Percentiles rank a stretch among this genome's conserved stretches.
phyloP scores from a whole-genome alignment of 2,329 filamentous ascomycete species.

The Claviceps paspali region DNA sequence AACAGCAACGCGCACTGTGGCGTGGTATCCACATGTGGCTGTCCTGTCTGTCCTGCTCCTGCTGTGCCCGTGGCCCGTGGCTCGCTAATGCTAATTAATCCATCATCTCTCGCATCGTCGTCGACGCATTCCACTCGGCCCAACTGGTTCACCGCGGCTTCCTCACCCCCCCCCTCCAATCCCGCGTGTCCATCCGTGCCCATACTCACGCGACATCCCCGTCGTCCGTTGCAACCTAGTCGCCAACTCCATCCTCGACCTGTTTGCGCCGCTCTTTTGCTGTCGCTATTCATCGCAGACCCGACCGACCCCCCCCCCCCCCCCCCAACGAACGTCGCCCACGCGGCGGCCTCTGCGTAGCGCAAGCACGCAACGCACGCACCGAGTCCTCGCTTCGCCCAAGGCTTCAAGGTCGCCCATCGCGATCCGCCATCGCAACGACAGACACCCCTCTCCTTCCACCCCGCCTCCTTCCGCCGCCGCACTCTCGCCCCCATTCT shows the following conservation, averaged over 20 bases:
- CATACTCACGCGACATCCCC: slow-evolving; percentile 1
- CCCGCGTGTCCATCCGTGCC: neutral
- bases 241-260: neutral
- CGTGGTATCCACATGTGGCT: neutral
- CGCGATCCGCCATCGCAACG: slow-evolving; percentile 2
- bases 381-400: slow-evolving; percentile 8
- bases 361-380: slow-evolving; percentile 14
- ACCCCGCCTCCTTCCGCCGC: no score
- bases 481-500: neutral
- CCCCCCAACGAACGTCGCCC: no score
- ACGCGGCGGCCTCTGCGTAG: slow-evolving; percentile 15
- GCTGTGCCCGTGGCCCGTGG: no score
- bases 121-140: neutral
- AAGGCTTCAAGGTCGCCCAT: neutral
- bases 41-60: neutral
- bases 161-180: neutral
- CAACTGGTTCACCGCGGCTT: slow-evolving; percentile 1
- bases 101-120: slow-evolving; percentile 4
- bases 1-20: neutral
- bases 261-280: neutral
- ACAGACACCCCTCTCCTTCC: no score
- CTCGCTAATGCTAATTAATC: slow-evolving; percentile 1
- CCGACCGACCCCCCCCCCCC: no score
- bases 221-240: neutral
- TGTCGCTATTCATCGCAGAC: slow-evolving; percentile 2